Evolutionary conservation across 2,329 filamentous ascomycete species (phyloP).

Genomic region (Plectosphaerella cucumerina): DNA sequence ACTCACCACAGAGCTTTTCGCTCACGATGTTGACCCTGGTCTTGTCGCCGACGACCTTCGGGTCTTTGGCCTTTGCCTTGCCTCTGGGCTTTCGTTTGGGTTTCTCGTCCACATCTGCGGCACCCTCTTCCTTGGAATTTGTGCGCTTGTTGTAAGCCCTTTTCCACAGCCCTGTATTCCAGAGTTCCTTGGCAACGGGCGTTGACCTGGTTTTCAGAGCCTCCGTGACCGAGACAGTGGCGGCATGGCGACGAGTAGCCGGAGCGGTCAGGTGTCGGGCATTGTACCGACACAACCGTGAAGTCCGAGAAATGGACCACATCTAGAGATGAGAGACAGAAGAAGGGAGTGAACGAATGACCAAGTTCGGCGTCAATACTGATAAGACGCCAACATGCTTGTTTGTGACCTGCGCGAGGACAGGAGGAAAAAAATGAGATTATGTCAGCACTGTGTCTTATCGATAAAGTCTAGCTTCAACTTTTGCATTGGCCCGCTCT

Average conservation of each 20-base stretch:
- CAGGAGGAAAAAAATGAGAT: neutral
- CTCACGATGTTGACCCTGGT: conserved; percentile 49
- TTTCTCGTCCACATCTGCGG: neutral
- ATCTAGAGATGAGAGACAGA: neutral
- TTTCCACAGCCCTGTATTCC: neutral
- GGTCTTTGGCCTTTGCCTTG: neutral
- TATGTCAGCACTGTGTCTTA: neutral
- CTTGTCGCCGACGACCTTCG: conserved; percentile 24
- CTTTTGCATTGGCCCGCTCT: neutral
- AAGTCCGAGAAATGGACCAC: neutral
- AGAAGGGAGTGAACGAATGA: no score
- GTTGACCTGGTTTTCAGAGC: neutral
- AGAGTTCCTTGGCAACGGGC: neutral
- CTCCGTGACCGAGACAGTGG: neutral
- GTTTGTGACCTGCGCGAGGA: neutral
- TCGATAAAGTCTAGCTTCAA: neutral
- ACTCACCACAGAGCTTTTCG: conserved; percentile 44
- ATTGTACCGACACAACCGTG: neutral
- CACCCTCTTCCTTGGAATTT: neutral
- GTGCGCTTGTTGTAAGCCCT: neutral
- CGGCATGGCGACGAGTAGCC: neutral
- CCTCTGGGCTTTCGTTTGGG: neutral
- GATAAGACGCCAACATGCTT: neutral
- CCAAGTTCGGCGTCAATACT: neutral
- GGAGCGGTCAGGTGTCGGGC: neutral